Percentiles rank a stretch among this genome's conserved stretches.
Conservation (phyloP, 768 basidiomycete genomes). For the Termitomyces sp. region DNA sequence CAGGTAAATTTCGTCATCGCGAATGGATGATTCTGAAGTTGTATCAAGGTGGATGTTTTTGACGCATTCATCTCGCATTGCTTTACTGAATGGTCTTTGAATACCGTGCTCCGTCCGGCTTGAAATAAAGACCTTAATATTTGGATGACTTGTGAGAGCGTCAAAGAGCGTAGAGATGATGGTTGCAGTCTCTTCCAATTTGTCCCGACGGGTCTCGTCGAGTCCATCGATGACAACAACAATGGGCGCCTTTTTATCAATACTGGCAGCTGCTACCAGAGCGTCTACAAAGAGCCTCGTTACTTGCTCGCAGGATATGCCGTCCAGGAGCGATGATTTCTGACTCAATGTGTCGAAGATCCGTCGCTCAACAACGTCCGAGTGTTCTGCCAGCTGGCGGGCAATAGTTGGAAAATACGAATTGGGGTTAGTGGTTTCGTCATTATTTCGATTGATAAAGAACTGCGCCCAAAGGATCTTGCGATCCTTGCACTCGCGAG, state of each 20-base stretch:
- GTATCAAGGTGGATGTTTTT: constrained; percentile 18
- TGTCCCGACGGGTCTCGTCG: constrained; percentile 14
- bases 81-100: constrained; percentile 8
- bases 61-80: constrained; percentile 8
- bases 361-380: background rate
- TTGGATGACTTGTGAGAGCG: constrained; percentile 3
- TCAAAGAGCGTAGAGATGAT: constrained; percentile 15
- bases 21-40: constrained; percentile 7
- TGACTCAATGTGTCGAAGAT: constrained; percentile 5
- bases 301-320: constrained; percentile 10
- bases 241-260: constrained; percentile 7
- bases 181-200: constrained; percentile 6
- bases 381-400: constrained; percentile 9
- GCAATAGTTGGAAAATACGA: constrained; percentile 18
- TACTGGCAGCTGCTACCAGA: constrained; percentile 4
- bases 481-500: constrained; percentile 2
- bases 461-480: constrained; percentile 14
- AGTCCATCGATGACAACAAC: constrained; percentile 19
- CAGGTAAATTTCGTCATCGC: constrained; percentile 13
- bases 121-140: constrained; percentile 17
- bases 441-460: constrained; percentile 8
- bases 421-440: constrained; percentile 7
- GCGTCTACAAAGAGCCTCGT: constrained; percentile 12
- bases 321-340: constrained; percentile 12
- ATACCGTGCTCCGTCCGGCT: constrained; percentile 19